phyloP scores from a whole-genome alignment of 192 early-diverging fungal species.

The Podila minutissima region DNA sequence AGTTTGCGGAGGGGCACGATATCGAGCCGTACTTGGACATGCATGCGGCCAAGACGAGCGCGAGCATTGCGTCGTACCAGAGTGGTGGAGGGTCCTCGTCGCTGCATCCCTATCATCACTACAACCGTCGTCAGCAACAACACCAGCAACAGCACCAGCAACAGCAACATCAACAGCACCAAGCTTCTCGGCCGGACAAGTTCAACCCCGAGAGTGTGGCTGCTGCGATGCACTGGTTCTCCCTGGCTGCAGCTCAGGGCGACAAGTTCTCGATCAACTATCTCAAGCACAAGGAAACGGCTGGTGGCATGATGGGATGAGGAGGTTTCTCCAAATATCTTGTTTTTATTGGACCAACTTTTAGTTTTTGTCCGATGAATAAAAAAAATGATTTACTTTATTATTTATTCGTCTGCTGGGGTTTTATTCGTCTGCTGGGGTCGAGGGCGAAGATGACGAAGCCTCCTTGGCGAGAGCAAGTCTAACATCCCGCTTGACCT shows the following conservation, averaged over 20 bases:
- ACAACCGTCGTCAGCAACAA: constrained; percentile 10
- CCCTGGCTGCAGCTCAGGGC: constrained; percentile 48
- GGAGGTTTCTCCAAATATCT: not conserved
- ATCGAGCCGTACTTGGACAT: constrained; percentile 21
- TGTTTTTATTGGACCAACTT: not conserved
- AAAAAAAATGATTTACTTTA: too few species aligned
- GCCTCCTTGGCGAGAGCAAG: not conserved
- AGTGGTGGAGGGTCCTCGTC: not conserved
- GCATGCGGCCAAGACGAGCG: not conserved
- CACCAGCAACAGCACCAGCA: constrained; percentile 9
- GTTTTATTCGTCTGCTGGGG: not conserved
- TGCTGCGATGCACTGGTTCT: constrained; percentile 55
- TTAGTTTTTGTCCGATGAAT: not conserved
- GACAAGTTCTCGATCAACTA: constrained; percentile 52
- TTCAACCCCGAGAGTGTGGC: constrained; percentile 53
- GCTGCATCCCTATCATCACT: not conserved
- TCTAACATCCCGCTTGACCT: constrained; percentile 35
- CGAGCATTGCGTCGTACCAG: constrained; percentile 5
- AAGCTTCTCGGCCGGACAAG: constrained; percentile 30
- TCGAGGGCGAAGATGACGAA: too few species aligned
- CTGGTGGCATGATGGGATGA: constrained; percentile 27
- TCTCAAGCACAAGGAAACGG: constrained; percentile 51
- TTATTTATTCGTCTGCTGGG: not conserved
- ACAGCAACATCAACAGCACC: not conserved
- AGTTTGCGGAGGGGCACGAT: constrained; percentile 45